Evolutionary conservation across 768 basidiomycete genomes (phyloP).

Genomic region (Auricularia auricula-judae): DNA sequence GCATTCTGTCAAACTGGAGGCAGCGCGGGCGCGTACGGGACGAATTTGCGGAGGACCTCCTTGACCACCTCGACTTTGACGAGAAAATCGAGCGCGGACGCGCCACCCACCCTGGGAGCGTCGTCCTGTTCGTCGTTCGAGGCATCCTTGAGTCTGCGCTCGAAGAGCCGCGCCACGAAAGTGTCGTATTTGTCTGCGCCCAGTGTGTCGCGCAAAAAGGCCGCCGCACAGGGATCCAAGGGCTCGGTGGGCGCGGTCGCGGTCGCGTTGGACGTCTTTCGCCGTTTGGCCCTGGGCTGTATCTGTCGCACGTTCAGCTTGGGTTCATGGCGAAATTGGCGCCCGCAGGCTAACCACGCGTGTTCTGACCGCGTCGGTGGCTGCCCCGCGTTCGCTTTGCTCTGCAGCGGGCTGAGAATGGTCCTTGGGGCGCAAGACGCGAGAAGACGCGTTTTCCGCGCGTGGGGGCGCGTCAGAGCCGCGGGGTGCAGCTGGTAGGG

Average conservation of each 20-base stretch:
- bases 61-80: slow-evolving; percentile 44
- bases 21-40: slow-evolving; percentile 29
- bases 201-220: slow-evolving; percentile 33
- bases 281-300: not conserved
- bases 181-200: slow-evolving; percentile 33
- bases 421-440: not conserved
- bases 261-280: not conserved
- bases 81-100: slow-evolving; percentile 39
- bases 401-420: not conserved
- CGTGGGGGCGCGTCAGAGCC: not conserved
- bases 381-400: too few relatives aligned
- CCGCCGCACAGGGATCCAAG: slow-evolving; percentile 31
- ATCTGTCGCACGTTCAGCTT: not conserved
- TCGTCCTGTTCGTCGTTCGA: slow-evolving; percentile 12
- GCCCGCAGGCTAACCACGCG: not conserved
- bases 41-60: slow-evolving; percentile 35
- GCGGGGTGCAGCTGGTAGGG: not conserved
- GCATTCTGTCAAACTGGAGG: not conserved
- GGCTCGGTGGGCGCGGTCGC: slow-evolving; percentile 8
- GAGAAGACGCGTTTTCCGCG: not conserved
- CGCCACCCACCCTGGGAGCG: slow-evolving; percentile 22
- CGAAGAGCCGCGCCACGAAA: slow-evolving; percentile 36
- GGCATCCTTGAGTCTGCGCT: slow-evolving; percentile 30
- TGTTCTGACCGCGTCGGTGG: too few relatives aligned
- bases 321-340: not conserved